Conservation (phyloP, 192 early-diverging fungal species). For the Mortierella hygrophila region DNA sequence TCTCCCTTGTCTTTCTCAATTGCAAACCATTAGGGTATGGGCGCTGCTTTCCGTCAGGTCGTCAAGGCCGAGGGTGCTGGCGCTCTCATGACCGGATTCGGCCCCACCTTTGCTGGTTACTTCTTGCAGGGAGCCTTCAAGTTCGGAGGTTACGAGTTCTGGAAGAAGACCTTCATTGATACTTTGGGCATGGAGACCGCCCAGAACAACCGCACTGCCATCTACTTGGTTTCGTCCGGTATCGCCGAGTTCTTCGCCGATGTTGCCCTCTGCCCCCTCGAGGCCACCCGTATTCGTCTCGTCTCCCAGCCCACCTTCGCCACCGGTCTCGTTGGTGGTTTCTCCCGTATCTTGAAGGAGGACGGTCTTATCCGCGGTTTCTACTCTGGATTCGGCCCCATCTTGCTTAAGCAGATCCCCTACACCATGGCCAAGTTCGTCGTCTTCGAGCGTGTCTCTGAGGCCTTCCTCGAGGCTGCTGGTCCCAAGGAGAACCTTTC, state of each 20-base stretch:
- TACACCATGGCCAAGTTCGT: slow-evolving; percentile 92
- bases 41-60: slow-evolving; percentile 69
- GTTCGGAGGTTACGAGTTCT: slow-evolving; percentile 82
- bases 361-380: slow-evolving; percentile 81
- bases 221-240: slow-evolving; percentile 79
- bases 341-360: slow-evolving; percentile 75
- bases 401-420: slow-evolving; percentile 84
- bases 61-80: slow-evolving; percentile 71
- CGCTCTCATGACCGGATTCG: slow-evolving; percentile 78
- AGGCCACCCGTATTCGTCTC: slow-evolving; percentile 85
- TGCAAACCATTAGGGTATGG: slow-evolving; percentile 63
- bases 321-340: slow-evolving; percentile 73
- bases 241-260: slow-evolving; percentile 87
- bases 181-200: slow-evolving; percentile 70
- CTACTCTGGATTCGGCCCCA: slow-evolving; percentile 87
- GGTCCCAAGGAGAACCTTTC: slow-evolving; percentile 68
- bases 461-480: slow-evolving; percentile 59
- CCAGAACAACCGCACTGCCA: slow-evolving; percentile 72
- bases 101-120: slow-evolving; percentile 79
- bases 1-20: background rate
- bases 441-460: slow-evolving; percentile 72
- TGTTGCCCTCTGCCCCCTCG: slow-evolving; percentile 82
- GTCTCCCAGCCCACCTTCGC: slow-evolving; percentile 83
- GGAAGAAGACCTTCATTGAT: slow-evolving; percentile 73
- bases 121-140: slow-evolving; percentile 82